Evolutionary conservation across 2,329 filamentous ascomycete genomes (phyloP), one percentile per base, ranked within the genome.

Genomic region (Parafenestella ontariensis): DNA sequence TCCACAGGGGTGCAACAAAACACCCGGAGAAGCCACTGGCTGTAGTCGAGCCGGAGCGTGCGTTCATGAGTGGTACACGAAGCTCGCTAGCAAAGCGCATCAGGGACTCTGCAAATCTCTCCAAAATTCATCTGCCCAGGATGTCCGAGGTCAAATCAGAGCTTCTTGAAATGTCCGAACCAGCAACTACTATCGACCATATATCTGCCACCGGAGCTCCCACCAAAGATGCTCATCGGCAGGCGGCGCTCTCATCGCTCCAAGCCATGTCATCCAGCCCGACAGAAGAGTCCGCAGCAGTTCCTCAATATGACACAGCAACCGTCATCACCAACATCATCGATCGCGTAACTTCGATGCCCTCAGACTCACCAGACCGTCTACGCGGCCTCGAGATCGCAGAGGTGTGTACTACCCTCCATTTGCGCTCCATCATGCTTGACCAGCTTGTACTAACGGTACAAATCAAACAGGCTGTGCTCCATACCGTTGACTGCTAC

Each of bases 301-400:
- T 15, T 15, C 9, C 10, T 23, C 20, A 15, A 15, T n/a, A 40
- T 15, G 21, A 23, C 21, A 13, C 37, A 2, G 37, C 37, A 11
- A 24, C 20, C 15, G 40, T 61, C 20, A 28, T 70, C 31, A 52
- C 53, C 8, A 56, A 58, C 4, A 57, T 72, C 11, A 39, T 64
- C 11, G 44, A 56, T 7, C 52, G 46, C 5, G 49, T 66, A n/a
- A 42, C 52, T 2, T 26, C 26, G 1, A 51, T 66, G 24, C 43
- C 49, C 18, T 18, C 26, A n/a, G 48, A 56, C 3, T 54, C 62
- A 11, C 44, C 53, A 10, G 56, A 69, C 7, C 59, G 60, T 21
- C 20, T 64, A 28, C 57, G 64, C 3, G 59, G 58, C 21, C 33
- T 69, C 6, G 55, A 68, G 40, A 66, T 70, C 20, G 63, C 66